Conservation (phyloP, 306 rosid genomes). For the Sesbania bispinosa region DNA sequence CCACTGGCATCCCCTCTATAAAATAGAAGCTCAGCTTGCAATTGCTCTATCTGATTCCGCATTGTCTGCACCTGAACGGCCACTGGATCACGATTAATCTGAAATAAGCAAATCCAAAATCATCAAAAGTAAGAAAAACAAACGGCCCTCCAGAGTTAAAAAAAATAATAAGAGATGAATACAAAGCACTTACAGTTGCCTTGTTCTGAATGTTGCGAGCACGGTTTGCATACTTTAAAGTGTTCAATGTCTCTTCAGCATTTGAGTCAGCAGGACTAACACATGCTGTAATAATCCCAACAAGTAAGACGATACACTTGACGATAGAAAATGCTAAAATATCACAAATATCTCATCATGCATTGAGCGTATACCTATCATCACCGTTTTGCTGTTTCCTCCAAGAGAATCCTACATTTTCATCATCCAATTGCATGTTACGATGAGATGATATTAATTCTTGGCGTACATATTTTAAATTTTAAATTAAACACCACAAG, state of each 20-base stretch:
- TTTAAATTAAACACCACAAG: not conserved
- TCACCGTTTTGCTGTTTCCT: slow-evolving; percentile 97
- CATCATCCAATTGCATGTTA: slow-evolving; percentile 25
- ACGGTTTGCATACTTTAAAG: slow-evolving; percentile 95
- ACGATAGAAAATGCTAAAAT: not conserved
- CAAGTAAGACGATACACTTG: not conserved
- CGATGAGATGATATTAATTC: slow-evolving; percentile 4
- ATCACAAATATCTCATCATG: not conserved
- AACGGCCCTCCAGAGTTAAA: not conserved
- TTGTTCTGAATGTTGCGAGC: slow-evolving; percentile 99
- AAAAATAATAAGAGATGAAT: not conserved
- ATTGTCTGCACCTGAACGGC: slow-evolving; percentile 74
- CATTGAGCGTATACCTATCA: slow-evolving; percentile 69
- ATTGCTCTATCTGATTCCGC: slow-evolving; percentile 89
- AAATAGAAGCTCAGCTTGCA: slow-evolving; percentile 87
- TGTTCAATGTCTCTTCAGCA: slow-evolving; percentile 95
- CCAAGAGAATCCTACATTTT: slow-evolving; percentile 88
- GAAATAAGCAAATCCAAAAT: slow-evolving; percentile 17
- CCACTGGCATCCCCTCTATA: slow-evolving; percentile 67
- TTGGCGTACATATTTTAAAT: slow-evolving; percentile 2
- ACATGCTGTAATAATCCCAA: slow-evolving; percentile 59
- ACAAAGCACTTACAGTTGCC: slow-evolving; percentile 69
- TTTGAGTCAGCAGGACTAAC: slow-evolving; percentile 99
- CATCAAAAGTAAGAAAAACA: not conserved
- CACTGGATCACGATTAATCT: slow-evolving; percentile 93